Percentiles rank a stretch among this genome's conserved stretches.
These are phyloP conservation scores for Ogataea ganodermae DNA, from an alignment of 805 yeast species.

Conservation along the genomic window DNA sequence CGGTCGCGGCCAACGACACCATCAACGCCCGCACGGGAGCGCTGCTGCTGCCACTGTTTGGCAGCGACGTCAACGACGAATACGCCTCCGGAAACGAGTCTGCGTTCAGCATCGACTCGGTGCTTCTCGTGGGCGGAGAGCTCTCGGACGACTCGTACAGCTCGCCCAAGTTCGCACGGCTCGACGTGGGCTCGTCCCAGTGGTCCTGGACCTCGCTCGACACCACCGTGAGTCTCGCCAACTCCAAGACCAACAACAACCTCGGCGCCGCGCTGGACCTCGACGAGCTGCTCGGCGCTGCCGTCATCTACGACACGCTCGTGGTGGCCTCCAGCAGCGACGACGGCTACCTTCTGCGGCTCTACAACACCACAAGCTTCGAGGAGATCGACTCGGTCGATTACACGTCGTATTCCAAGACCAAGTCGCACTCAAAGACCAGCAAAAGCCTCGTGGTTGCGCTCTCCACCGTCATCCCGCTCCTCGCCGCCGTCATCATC, in stretches of 20 bases:
- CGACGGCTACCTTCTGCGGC: constrained; percentile 35
- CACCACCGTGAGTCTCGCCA: constrained; percentile 26
- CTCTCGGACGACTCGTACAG: constrained; percentile 38
- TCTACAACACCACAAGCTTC: constrained; percentile 45
- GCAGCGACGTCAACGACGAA: constrained; percentile 26
- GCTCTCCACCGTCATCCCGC: constrained; percentile 47
- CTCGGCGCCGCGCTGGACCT: constrained; percentile 29
- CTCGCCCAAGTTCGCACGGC: constrained; percentile 44
- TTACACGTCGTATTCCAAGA: constrained; percentile 27
- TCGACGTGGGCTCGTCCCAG: constrained; percentile 40
- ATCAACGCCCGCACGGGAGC: constrained; percentile 58
- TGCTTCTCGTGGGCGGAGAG: constrained; percentile 66
- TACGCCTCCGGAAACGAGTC: constrained; percentile 28
- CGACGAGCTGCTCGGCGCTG: constrained; percentile 46
- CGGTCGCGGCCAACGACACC: constrained; percentile 34
- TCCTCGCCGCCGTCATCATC: constrained; percentile 39
- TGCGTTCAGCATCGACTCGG: constrained; percentile 39
- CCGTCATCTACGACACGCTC: constrained; percentile 52
- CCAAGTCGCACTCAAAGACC: constrained; percentile 15
- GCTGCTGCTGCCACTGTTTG: constrained; percentile 56
- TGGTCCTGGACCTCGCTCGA: constrained; percentile 47
- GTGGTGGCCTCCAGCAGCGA: constrained; percentile 39
- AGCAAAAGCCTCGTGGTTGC: constrained; percentile 43
- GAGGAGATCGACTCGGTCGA: constrained; percentile 35
- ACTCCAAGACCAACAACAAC: constrained; percentile 24